Evolutionary conservation across 371 early-diverging fungal genomes (phyloP).

Genomic region (Globomyces sp.): DNA sequence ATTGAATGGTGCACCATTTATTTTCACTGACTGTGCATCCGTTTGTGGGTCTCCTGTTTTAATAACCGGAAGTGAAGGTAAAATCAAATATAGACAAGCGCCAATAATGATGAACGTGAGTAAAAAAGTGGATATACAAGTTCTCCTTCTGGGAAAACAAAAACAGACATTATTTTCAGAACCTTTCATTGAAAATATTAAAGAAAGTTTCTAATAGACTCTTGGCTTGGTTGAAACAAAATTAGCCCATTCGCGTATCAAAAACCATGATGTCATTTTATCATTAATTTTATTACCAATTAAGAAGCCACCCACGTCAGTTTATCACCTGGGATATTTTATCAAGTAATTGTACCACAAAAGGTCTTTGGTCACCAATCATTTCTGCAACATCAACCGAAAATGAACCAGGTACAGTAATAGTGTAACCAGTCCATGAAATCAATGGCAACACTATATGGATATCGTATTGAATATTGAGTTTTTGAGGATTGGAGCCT

Average conservation of each 20-base stretch:
- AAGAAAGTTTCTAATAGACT: too few relatives aligned
- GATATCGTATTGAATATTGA: neutral
- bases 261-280: too few relatives aligned
- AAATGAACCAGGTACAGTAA: neutral
- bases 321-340: too few relatives aligned
- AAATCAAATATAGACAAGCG: constrained; percentile 2
- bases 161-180: constrained; percentile 2
- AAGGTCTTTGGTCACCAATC: too few relatives aligned
- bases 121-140: constrained; percentile 8
- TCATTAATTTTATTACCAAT: too few relatives aligned
- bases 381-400: neutral
- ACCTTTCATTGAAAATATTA: too few relatives aligned
- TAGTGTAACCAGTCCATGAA: constrained; percentile 14
- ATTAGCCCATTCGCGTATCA: too few relatives aligned
- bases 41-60: constrained; percentile 4
- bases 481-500: neutral
- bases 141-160: constrained; percentile 12
- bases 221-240: too few relatives aligned
- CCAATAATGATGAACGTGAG: neutral
- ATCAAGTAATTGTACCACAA: too few relatives aligned
- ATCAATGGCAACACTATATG: constrained; percentile 7
- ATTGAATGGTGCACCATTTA: neutral
- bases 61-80: constrained; percentile 7
- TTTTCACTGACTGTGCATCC: neutral
- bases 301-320: too few relatives aligned